phyloP scores from a whole-genome alignment of 192 early-diverging fungal species.

The Backusella australiensis region DNA sequence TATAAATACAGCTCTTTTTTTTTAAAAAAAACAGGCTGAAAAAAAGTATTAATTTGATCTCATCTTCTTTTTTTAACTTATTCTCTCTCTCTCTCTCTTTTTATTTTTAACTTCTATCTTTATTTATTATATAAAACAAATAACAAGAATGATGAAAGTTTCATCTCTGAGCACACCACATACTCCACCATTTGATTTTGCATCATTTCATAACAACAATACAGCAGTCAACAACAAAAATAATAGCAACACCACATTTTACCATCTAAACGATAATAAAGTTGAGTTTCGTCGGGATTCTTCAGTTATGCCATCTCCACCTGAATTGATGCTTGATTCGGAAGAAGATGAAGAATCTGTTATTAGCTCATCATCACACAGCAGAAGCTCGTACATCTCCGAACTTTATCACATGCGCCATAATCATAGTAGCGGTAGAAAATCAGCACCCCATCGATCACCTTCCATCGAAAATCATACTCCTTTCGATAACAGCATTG shows the following conservation, averaged over 20 bases:
- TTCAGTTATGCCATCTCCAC: constrained; percentile 18
- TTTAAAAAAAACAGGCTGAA: not conserved
- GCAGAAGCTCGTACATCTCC: not conserved
- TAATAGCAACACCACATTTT: not conserved
- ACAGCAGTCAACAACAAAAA: not conserved
- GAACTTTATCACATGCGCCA: constrained; percentile 1
- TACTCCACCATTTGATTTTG: constrained; percentile 9
- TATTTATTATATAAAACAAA: not conserved
- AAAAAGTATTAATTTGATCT: not conserved
- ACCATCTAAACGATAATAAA: not conserved
- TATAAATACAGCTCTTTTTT: constrained; percentile 2
- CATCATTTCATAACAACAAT: not conserved
- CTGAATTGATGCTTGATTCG: constrained; percentile 29
- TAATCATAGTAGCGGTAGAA: constrained; percentile 6
- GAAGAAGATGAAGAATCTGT: constrained; percentile 30
- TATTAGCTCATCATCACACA: not conserved
- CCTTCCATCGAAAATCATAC: constrained; percentile 14
- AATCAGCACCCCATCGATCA: constrained; percentile 33
- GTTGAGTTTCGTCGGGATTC: constrained; percentile 5
- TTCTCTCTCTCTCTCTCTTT: not conserved
- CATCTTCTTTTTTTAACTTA: not conserved
- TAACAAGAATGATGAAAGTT: constrained; percentile 6
- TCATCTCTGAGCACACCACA: constrained; percentile 5
- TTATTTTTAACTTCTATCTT: not conserved
- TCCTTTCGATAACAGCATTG: constrained; percentile 24